phyloP scores from a whole-genome alignment of 2,329 filamentous ascomycete species.

The Colletotrichum lindemuthianum region DNA sequence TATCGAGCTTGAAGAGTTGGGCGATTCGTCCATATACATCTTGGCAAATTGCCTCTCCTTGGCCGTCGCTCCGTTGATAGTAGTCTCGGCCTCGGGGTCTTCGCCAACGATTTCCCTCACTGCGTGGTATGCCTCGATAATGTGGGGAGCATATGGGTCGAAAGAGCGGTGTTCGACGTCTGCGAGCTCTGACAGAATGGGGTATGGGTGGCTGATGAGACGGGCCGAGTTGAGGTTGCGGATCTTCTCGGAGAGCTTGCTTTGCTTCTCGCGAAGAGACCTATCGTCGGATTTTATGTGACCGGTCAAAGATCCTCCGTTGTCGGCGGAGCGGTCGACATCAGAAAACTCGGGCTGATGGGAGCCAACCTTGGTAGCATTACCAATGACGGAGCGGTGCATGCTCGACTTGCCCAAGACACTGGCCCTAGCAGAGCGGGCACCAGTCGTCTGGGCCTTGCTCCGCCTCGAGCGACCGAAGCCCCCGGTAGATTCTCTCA shows the following conservation, averaged over 20 bases:
- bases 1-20: slow-evolving; percentile 70
- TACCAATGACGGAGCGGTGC: slow-evolving; percentile 88
- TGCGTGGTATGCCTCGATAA: slow-evolving; percentile 85
- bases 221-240: slow-evolving; percentile 81
- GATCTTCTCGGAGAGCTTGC: slow-evolving; percentile 81
- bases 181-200: slow-evolving; percentile 79
- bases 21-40: slow-evolving; percentile 80
- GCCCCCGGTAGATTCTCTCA: slow-evolving; percentile 61
- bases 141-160: slow-evolving; percentile 76
- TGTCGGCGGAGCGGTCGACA: slow-evolving; percentile 67
- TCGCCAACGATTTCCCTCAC: slow-evolving; percentile 84
- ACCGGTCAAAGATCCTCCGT: slow-evolving; percentile 55
- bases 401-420: slow-evolving; percentile 70
- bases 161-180: slow-evolving; percentile 76
- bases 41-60: slow-evolving; percentile 80
- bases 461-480: slow-evolving; percentile 70
- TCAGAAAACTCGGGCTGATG: slow-evolving; percentile 74
- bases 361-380: slow-evolving; percentile 72
- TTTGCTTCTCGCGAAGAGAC: slow-evolving; percentile 84
- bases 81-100: slow-evolving; percentile 66
- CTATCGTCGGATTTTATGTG: slow-evolving; percentile 74
- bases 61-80: slow-evolving; percentile 70
- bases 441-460: slow-evolving; percentile 63
- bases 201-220: slow-evolving; percentile 72
- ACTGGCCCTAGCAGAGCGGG: slow-evolving; percentile 61